A percentile compares a stretch with the other conserved stretches of the same genome.
phyloP scores from a whole-genome alignment of 78 protist genomes.

The Pigoraptor vietnamica region DNA sequence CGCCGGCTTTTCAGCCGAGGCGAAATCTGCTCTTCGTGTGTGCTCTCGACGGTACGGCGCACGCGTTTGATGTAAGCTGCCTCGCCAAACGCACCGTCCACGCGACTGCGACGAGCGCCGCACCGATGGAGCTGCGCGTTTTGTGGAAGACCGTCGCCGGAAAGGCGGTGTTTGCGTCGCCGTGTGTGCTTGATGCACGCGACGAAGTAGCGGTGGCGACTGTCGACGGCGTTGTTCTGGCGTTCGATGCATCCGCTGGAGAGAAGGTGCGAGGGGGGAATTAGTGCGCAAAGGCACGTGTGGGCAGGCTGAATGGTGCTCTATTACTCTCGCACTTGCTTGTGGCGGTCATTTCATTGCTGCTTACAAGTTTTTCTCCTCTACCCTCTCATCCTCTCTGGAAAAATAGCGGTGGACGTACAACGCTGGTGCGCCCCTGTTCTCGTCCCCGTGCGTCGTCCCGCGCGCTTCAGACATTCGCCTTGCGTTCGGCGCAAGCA shows the following conservation, averaged over 20 bases:
- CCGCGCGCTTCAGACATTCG: too few species aligned
- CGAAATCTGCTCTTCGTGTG: neutral
- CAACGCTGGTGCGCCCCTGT: too few species aligned
- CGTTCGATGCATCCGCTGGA: neutral
- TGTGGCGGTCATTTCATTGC: too few species aligned
- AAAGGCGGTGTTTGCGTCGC: neutral
- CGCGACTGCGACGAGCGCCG: neutral
- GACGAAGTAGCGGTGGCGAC: neutral
- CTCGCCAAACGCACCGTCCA: neutral
- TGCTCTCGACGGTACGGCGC: neutral
- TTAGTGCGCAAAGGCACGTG: too few species aligned
- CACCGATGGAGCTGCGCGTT: neutral
- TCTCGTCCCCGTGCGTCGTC: too few species aligned
- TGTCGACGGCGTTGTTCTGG: neutral
- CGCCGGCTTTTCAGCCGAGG: neutral
- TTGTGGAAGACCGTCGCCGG: neutral
- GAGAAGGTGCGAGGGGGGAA: too few species aligned
- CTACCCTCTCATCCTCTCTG: too few species aligned
- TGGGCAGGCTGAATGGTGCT: too few species aligned
- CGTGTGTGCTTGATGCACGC: neutral
- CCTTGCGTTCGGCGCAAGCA: too few species aligned
- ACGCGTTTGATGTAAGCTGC: neutral
- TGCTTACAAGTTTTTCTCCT: too few species aligned
- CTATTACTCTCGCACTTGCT: too few species aligned
- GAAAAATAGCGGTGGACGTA: too few species aligned